Base-by-base conservation (phyloP, 2,329 filamentous ascomycete genomes). In the Emergomyces pasteurianus region DNA sequence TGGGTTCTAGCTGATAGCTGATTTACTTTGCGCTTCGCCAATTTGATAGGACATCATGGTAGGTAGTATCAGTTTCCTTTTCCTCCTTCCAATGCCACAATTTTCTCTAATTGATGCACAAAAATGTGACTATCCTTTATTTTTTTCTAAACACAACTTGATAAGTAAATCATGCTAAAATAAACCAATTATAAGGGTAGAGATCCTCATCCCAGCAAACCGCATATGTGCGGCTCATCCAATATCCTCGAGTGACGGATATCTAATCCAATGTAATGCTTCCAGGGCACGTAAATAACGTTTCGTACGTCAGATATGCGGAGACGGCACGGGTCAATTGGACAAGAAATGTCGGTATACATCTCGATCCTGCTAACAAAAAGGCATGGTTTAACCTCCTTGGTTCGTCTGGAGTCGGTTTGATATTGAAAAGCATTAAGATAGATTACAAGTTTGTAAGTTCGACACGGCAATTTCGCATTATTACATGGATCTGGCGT, bases 401-500 rank as follows among this genome's bases (percentile, higher is more conserved):
- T 77, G 85, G 81, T 16, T 84, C 87, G 0, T 80, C 76, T 28
- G 81, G 82, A 0, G 78, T 85, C 21, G 91, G 92, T 0, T 72
- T 96, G 60, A 94, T 96, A 62, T 74, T 96, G 69, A 83, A 85
- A 67, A 90, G 86, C 66, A 90, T 96, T 66, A 87, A 82, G 67
- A 86, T 88, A 0, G 87, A 95, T 66, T 96, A 88, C 74, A 96
- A 96, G 76, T 91, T 95, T 76, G 90, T 94, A 71, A 65, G 86
- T 79, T 31, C 8, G 16, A 26, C n/a, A 16, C 21, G 34, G 18
- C 34, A 23, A n/a, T 34, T 34, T 53, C n/a, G 28, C 31, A 52
- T 21, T 12, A 16, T 4, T 16, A 49, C 46, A n/a, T 36, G 4
- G 50, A 36, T n/a, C 34, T 12, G 49, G 10, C 28, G 18, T 34